Evolutionary conservation across 225 moss, liverwort and hornwort genomes (phyloP), one percentile per base, ranked within the genome.

Genomic region (Takakia lepidozioides): DNA sequence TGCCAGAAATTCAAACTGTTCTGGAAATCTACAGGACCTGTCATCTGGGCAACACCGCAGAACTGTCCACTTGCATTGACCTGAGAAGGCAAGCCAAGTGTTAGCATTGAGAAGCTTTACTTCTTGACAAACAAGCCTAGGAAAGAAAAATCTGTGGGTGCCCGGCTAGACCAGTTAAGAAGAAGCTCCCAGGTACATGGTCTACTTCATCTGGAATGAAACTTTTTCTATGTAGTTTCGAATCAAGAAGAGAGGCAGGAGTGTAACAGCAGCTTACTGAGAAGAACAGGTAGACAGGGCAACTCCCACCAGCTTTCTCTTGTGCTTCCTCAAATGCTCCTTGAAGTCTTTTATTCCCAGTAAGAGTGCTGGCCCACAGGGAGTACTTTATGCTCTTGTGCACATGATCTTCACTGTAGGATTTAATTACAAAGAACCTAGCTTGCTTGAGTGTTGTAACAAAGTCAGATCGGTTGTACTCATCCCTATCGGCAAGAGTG

Each of bases 61-160:
- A 98, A 98, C 56, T 98, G 98, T 22, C 98, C 98, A 59, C 98
- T 98, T 29, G 98, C 91, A 83, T 98, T 98, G 55, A 98, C 98
- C 98, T 98, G 75, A 61, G 63, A 26, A 36, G 24, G 11, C 5
- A 27, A 22, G 29, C 29, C 5, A 17, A 29, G 14, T 15, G 28
- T 14, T 21, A 35, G 21, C 8, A 30, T 20, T 18, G 5, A 5
- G 52, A 38, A 53, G 52, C 2, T 21, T 9, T 23, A 19, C 16
- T 16, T 14, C 50, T 2, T 25, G 28, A 17, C n/a, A 13, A 8
- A 2, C n/a, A n/a, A n/a, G n/a, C n/a, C n/a, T n/a, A n/a, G n/a
- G n/a, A n/a, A n/a, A n/a, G n/a, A n/a, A n/a, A n/a, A n/a, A n/a
- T n/a, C n/a, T n/a, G n/a, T n/a, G n/a, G n/a, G n/a, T n/a, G n/a